These are phyloP conservation scores for Ceratonia siliqua DNA, from an alignment of 306 rosid genomes.

Conservation along the genomic window DNA sequence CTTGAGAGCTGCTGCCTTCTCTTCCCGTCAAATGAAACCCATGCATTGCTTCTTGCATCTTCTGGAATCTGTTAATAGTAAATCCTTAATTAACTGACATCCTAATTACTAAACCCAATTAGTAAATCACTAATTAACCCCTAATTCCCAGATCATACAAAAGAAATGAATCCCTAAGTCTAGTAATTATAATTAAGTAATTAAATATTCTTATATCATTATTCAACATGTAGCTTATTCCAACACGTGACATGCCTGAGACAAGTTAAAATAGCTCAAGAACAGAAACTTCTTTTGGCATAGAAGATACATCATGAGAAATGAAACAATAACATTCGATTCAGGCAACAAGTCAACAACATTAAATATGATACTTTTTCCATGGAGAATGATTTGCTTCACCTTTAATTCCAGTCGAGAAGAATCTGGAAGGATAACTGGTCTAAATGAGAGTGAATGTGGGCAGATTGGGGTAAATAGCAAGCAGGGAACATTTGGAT, in stretches of 20 bases:
- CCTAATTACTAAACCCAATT: constrained; percentile 12
- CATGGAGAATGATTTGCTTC: constrained; percentile 28
- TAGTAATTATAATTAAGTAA: background rate
- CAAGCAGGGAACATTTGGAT: constrained; percentile 98
- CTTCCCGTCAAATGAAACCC: constrained; percentile 98
- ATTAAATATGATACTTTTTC: background rate
- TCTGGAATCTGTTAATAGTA: constrained; percentile 74
- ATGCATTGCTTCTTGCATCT: constrained; percentile 90
- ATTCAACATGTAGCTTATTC: constrained; percentile 16
- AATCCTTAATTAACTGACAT: constrained; percentile 23
- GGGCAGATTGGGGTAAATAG: constrained; percentile 96
- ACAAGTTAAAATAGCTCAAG: constrained; percentile 11
- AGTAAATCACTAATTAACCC: background rate
- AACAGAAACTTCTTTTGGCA: constrained; percentile 9
- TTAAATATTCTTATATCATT: background rate
- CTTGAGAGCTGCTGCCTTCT: constrained; percentile 94
- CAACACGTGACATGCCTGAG: background rate
- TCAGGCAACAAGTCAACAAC: background rate
- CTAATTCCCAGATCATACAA: background rate
- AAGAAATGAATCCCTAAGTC: background rate
- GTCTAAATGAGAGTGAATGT: constrained; percentile 95
- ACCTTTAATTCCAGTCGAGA: constrained; percentile 90
- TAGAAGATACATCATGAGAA: constrained; percentile 1
- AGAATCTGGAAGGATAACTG: constrained; percentile 97
- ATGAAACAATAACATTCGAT: constrained; percentile 10